Percentiles rank a stretch among this genome's conserved stretches.
These are phyloP conservation scores for Flaveria brownii DNA, from an alignment of 129 eudicot species.

Conservation along the genomic window DNA sequence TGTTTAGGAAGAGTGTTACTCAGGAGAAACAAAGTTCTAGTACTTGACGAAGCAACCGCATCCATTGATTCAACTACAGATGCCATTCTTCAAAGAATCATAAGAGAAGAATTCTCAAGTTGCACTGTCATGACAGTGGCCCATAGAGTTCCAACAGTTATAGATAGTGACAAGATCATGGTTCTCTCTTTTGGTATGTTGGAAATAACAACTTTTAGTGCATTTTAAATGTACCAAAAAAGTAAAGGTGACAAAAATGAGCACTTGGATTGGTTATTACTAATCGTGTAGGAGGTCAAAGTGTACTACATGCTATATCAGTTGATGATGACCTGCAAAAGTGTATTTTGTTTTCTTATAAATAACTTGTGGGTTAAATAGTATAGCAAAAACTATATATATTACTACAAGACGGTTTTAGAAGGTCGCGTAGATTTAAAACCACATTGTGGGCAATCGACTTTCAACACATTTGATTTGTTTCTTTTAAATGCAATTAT, in stretches of 20 bases:
- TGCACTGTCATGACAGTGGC: constrained; percentile 80
- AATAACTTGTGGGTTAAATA: no score
- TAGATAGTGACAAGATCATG: constrained; percentile 81
- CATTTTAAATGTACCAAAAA: neutral
- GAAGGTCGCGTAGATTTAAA: no score
- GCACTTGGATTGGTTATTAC: neutral
- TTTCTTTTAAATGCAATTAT: no score
- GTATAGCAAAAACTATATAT: no score
- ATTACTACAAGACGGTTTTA: no score
- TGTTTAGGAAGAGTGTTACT: constrained; percentile 76
- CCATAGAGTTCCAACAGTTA: constrained; percentile 79
- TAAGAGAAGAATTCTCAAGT: constrained; percentile 54
- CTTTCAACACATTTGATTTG: no score
- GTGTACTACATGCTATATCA: no score
- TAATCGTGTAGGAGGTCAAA: neutral
- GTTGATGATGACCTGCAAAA: no score
- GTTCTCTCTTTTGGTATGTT: constrained; percentile 67
- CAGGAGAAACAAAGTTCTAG: constrained; percentile 54
- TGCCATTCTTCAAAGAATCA: constrained; percentile 58
- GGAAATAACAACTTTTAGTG: neutral
- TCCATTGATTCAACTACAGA: constrained; percentile 80
- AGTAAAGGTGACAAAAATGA: neutral
- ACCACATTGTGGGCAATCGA: no score
- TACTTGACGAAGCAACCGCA: constrained; percentile 94
- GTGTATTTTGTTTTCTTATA: no score